These are phyloP conservation scores for Helminthosporium solani DNA, from an alignment of 2,329 filamentous ascomycete genomes.

Conservation along the genomic window DNA sequence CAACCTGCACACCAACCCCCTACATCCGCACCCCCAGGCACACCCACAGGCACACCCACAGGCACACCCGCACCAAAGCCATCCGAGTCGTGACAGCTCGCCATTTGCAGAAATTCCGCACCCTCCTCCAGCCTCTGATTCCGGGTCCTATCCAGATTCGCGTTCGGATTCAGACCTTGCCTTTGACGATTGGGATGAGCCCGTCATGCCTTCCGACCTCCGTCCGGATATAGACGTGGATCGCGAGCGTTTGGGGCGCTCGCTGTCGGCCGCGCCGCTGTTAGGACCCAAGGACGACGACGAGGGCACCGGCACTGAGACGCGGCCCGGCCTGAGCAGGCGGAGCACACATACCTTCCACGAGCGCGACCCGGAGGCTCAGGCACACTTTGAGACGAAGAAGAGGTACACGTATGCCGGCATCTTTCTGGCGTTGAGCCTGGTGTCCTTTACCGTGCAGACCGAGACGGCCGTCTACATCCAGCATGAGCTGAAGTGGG, in stretches of 20 bases:
- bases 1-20: slow-evolving; percentile 10
- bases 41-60: background rate
- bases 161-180: slow-evolving; percentile 34
- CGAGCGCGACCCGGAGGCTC: slow-evolving; percentile 70
- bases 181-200: slow-evolving; percentile 50
- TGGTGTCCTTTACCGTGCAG: slow-evolving; percentile 88
- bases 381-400: slow-evolving; percentile 65
- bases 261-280: slow-evolving; percentile 53
- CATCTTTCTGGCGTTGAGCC: slow-evolving; percentile 77
- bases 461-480: slow-evolving; percentile 96
- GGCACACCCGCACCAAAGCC: slow-evolving; percentile 9
- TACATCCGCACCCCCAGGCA: slow-evolving; percentile 16
- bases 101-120: slow-evolving; percentile 24
- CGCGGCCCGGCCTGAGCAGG: slow-evolving; percentile 48
- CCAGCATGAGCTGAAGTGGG: slow-evolving; percentile 87
- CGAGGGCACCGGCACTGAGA: slow-evolving; percentile 8
- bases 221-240: slow-evolving; percentile 42
- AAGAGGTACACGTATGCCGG: slow-evolving; percentile 85
- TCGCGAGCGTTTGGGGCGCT: slow-evolving; percentile 11
- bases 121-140: too few relatives aligned
- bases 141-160: too few relatives aligned
- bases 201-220: slow-evolving; percentile 53
- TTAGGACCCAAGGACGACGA: slow-evolving; percentile 47
- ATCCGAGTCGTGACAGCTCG: slow-evolving; percentile 26
- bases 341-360: slow-evolving; percentile 69